A percentile compares a stretch with the other conserved stretches of the same genome.
Evolutionary conservation across 345 rosid species (phyloP).

Genomic region (Salix brachista): DNA sequence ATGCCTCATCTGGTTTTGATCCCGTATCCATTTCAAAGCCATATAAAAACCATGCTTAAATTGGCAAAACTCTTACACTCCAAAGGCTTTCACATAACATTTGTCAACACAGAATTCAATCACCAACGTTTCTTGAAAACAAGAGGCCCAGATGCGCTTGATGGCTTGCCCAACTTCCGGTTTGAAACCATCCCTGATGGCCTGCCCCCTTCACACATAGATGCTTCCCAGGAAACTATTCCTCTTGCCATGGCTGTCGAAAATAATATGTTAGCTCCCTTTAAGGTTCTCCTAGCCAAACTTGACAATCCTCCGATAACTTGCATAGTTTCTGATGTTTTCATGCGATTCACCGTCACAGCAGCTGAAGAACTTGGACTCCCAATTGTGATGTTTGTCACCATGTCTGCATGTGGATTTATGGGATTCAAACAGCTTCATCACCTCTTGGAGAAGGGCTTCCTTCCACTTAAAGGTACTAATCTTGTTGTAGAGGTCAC

Average conservation of each 20-base stretch:
- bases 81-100: neutral
- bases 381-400: conserved; percentile 28
- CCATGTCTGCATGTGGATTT: conserved; percentile 4
- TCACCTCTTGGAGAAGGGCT: neutral
- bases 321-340: conserved; percentile 43
- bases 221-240: conserved; percentile 21
- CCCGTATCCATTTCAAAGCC: neutral
- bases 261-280: conserved; percentile 21
- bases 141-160: neutral
- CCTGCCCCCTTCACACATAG: neutral
- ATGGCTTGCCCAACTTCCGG: neutral
- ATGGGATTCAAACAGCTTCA: neutral
- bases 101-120: neutral
- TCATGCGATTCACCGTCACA: conserved; percentile 40
- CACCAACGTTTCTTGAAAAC: neutral
- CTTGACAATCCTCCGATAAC: conserved; percentile 37
- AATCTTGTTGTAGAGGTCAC: too few relatives aligned
- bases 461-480: conserved; percentile 11
- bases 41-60: neutral
- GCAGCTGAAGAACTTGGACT: conserved; percentile 36
- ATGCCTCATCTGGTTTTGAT: neutral
- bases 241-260: conserved; percentile 29
- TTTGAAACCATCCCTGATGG: neutral
- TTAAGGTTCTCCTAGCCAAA: conserved; percentile 24
- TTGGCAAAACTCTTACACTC: neutral